These are phyloP conservation scores for Ceratobasidium sp. DNA, from an alignment of 1,284 basidiomycete genomes.

Conservation along the genomic window DNA sequence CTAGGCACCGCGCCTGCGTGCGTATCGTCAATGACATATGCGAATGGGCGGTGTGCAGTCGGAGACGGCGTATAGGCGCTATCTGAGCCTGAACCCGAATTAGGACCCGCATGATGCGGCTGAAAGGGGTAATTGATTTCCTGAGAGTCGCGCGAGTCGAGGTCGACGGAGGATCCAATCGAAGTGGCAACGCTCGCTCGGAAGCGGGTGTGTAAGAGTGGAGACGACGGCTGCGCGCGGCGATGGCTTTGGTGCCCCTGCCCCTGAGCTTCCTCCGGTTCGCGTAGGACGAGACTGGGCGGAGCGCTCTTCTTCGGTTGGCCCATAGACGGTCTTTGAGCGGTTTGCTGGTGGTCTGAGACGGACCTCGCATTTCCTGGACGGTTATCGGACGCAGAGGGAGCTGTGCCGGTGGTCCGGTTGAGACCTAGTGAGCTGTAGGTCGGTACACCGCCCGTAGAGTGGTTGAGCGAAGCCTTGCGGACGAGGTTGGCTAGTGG, in stretches of 20 bases:
- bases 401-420: neutral
- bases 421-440: slow-evolving; percentile 17
- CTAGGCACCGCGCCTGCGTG: slow-evolving; percentile 27
- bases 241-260: slow-evolving; percentile 27
- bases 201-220: slow-evolving; percentile 74
- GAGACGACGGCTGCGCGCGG: slow-evolving; percentile 62
- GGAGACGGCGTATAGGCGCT: slow-evolving; percentile 36
- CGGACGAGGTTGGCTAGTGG: slow-evolving; percentile 41
- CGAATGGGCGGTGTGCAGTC: slow-evolving; percentile 24
- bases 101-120: slow-evolving; percentile 1
- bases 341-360: slow-evolving; percentile 5
- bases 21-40: slow-evolving; percentile 39
- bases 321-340: neutral
- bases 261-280: neutral
- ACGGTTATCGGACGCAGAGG: neutral
- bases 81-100: slow-evolving; percentile 31
- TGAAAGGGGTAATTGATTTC: slow-evolving; percentile 27
- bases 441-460: slow-evolving; percentile 25
- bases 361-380: slow-evolving; percentile 33
- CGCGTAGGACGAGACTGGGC: slow-evolving; percentile 32
- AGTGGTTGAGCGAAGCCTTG: slow-evolving; percentile 31
- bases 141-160: slow-evolving; percentile 35
- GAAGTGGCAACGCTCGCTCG: slow-evolving; percentile 55
- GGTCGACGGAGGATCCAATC: slow-evolving; percentile 34
- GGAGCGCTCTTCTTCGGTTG: slow-evolving; percentile 14